Base-by-base conservation (phyloP, 2,329 filamentous ascomycete species). In the Diaporthe sp. region DNA sequence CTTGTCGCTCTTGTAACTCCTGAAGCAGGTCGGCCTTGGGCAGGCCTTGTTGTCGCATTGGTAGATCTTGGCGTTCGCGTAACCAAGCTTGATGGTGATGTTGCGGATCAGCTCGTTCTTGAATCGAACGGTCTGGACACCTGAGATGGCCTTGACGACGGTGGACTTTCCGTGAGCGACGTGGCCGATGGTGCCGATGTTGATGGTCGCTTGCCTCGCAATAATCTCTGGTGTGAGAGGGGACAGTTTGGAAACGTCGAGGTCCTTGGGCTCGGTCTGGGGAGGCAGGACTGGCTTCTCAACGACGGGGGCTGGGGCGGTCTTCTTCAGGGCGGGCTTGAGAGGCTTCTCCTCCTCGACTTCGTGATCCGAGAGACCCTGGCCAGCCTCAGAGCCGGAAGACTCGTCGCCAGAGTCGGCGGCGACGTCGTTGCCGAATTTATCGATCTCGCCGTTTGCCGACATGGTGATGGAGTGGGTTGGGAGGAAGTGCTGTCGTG, bases 21-120 rank as follows among this genome's bases (percentile, higher is more conserved):
- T 92, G 88, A 96, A 99, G 90, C 96, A 98, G 79, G 94, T 96
- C 77, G 97, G 97, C 81, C 97, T 91, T 75, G 97, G 97, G 88
- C 97, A 99, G 79, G 94, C 93, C 71, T 88, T 84, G 86, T 95
- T 98, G 86, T 98, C 95, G 86, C 97, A 99, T 90, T 98, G 95
- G 92, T 98, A 99, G 85, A 99, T 96, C 87, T 99, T 98, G 81
- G 97, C 97, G 85, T 99, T 99, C 84, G 97, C 97, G 85, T 99
- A 99, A 84, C 97, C 97, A 81, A 99, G 91, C 92, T 99, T 99
- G 89, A 99, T 99, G 82, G 97, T 99, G 82, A 99, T 99, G 86
- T 99, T 99, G 82, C 97, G 91, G 87, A 98, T 97, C 87, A 98
- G 88, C 87, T 99, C 97, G 88, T 98, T 99, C 93, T 99, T 99